Evolutionary conservation across 2,329 filamentous ascomycete species (phyloP).

Genomic region (Fusarium metavorans): DNA sequence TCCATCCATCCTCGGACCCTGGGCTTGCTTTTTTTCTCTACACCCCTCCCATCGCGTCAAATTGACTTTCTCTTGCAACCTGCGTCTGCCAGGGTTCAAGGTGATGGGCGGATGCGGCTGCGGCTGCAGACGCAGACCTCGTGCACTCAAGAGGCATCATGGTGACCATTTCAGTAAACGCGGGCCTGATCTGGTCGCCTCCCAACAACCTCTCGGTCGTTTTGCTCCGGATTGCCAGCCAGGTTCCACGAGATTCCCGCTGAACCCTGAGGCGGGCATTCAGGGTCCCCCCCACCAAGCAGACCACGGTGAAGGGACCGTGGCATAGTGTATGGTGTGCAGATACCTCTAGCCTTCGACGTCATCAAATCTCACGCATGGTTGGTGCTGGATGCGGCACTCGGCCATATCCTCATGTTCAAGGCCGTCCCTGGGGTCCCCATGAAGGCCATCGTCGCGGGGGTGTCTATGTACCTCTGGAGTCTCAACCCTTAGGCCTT

Average conservation of each 20-base stretch:
- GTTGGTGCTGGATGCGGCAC: background rate
- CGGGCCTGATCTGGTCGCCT: conserved; percentile 7
- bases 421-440: background rate
- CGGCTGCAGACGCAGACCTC: conserved; percentile 10
- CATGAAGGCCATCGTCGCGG: background rate
- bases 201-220: conserved; percentile 26
- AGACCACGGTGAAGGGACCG: background rate
- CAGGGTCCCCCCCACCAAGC: conserved; percentile 32
- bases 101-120: background rate
- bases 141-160: background rate
- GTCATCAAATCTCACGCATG: conserved; percentile 18
- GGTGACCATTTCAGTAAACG: background rate
- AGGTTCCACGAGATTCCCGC: conserved; percentile 4
- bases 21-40: conserved; percentile 9
- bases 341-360: conserved; percentile 15
- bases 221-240: conserved; percentile 41
- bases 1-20: background rate
- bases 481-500: background rate
- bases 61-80: conserved; percentile 34
- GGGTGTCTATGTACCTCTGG: background rate
- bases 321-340: background rate
- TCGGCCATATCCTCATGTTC: background rate
- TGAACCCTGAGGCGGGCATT: conserved; percentile 24
- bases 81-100: conserved; percentile 16
- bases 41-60: conserved; percentile 26